Conservation (phyloP, 2,329 filamentous ascomycete species). For the Colletotrichum cereale region DNA sequence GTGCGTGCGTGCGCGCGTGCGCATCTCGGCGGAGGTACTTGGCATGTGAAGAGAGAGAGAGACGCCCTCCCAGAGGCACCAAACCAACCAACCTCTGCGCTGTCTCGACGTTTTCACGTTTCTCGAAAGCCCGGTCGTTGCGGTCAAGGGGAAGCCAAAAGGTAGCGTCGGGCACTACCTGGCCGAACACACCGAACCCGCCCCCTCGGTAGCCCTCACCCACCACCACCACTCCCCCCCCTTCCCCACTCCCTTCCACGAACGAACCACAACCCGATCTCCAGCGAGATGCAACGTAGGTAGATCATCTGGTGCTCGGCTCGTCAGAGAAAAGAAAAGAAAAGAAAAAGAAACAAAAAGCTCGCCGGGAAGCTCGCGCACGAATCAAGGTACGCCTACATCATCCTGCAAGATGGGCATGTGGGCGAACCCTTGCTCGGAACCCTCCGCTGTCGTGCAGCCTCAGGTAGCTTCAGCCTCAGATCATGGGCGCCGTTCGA, state of each 20-base stretch:
- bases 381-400: background rate
- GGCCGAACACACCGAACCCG: conserved; percentile 7
- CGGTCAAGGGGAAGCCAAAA: background rate
- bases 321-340: background rate
- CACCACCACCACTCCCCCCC: background rate
- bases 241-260: background rate
- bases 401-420: conserved; percentile 22
- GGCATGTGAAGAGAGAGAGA: conserved; percentile 28
- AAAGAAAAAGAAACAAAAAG: background rate
- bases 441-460: conserved; percentile 10
- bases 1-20: no score
- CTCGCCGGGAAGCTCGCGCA: background rate
- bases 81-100: conserved; percentile 10
- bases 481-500: conserved; percentile 5
- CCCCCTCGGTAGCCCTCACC: background rate
- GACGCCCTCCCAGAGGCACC: background rate
- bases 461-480: conserved; percentile 21
- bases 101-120: background rate
- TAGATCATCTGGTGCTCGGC: conserved; percentile 23
- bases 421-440: conserved; percentile 9
- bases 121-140: background rate
- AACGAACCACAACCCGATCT: conserved; percentile 14
- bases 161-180: conserved; percentile 10
- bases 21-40: background rate
- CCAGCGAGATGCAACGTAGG: background rate